phyloP scores from a whole-genome alignment of 2,329 filamentous ascomycete species.

The Sclerotinia nivalis region DNA sequence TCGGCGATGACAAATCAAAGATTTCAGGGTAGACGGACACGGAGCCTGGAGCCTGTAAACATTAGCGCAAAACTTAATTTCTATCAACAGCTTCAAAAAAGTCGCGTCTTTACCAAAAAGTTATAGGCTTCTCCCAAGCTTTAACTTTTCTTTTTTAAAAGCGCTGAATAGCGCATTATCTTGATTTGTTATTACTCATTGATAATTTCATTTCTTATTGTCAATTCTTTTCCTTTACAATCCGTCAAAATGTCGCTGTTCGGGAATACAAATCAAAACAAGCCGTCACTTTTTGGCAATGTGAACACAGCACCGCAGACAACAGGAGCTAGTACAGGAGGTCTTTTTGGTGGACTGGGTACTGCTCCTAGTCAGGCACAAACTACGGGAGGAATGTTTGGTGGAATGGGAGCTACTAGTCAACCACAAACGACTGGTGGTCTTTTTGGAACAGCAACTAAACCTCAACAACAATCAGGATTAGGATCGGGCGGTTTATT shows the following conservation, averaged over 20 bases:
- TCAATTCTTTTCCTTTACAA: not conserved
- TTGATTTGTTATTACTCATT: not conserved
- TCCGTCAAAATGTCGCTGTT: conserved; percentile 19
- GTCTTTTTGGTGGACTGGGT: conserved; percentile 29
- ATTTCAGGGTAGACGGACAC: not conserved
- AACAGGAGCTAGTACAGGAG: conserved; percentile 16
- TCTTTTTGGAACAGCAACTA: conserved; percentile 24
- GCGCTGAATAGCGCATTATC: not conserved
- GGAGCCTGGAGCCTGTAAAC: conserved; percentile 10
- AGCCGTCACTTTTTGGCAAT: conserved; percentile 16
- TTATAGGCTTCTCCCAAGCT: conserved; percentile 19
- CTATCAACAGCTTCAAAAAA: conserved; percentile 24
- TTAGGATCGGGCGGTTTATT: conserved; percentile 29
- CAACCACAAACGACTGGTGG: conserved; percentile 10
- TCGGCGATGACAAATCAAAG: conserved; percentile 3
- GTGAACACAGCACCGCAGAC: conserved; percentile 11
- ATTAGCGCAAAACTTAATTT: conserved; percentile 22
- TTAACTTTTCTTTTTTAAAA: not conserved
- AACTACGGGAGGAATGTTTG: conserved; percentile 41
- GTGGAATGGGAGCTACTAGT: conserved; percentile 30
- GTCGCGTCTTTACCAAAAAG: conserved; percentile 20
- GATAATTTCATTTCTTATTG: not conserved
- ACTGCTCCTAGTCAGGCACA: conserved; percentile 27
- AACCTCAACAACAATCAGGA: conserved; percentile 31
- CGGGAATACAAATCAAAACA: conserved; percentile 17